Percentiles rank a stretch among this genome's conserved stretches.
phyloP scores from a whole-genome alignment of 352 stramenopile genomes.

The Pythium dissotocum region DNA sequence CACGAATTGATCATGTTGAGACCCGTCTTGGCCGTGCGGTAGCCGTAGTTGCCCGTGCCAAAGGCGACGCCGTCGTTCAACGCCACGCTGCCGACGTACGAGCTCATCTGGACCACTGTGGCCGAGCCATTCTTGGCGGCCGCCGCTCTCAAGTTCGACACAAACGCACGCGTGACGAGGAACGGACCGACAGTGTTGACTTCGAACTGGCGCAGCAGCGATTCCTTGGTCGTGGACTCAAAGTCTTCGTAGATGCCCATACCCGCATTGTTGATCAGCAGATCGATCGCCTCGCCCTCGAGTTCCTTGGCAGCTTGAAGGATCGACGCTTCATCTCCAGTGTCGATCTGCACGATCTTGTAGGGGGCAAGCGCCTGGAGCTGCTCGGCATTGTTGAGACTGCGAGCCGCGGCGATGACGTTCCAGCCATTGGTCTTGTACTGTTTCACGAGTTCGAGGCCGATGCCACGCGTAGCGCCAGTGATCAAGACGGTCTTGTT shows the following conservation, averaged over 20 bases:
- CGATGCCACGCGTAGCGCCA: conserved; percentile 55
- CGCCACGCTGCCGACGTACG: conserved; percentile 60
- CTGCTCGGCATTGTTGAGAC: conserved; percentile 39
- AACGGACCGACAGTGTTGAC: conserved; percentile 74
- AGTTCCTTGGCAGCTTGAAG: conserved; percentile 38
- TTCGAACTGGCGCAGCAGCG: conserved; percentile 67
- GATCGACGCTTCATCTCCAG: conserved; percentile 54
- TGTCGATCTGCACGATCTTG: conserved; percentile 60
- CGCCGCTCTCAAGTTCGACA: conserved; percentile 52
- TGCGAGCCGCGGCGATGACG: conserved; percentile 49
- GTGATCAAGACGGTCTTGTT: conserved; percentile 62
- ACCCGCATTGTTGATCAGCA: conserved; percentile 80
- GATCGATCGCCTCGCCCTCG: conserved; percentile 43
- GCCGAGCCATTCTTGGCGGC: conserved; percentile 35
- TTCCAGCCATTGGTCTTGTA: conserved; percentile 49
- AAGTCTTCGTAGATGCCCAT: conserved; percentile 36
- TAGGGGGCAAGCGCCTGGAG: conserved; percentile 38
- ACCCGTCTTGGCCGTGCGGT: conserved; percentile 78
- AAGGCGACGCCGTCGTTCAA: conserved; percentile 45
- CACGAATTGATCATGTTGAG: conserved; percentile 78
- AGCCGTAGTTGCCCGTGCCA: conserved; percentile 52
- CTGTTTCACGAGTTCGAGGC: conserved; percentile 44
- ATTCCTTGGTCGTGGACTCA: conserved; percentile 45
- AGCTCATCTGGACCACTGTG: conserved; percentile 62
- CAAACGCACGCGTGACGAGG: conserved; percentile 55